These are phyloP conservation scores for Neofusicoccum kwambonambiense DNA, from an alignment of 2,329 filamentous ascomycete species.

Conservation along the genomic window DNA sequence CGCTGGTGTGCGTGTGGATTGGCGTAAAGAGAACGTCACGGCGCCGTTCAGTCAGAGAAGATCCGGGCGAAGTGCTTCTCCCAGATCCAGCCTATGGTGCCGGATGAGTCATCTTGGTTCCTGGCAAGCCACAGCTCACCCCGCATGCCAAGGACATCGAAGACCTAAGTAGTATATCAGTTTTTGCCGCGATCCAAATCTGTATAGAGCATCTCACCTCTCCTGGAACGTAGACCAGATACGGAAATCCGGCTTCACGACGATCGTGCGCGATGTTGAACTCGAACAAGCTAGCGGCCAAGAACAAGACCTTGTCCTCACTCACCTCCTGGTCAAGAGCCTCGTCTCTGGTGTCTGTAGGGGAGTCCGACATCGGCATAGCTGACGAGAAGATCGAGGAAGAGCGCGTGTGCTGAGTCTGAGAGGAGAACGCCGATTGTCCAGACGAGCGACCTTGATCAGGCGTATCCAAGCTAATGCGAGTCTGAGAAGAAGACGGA, in stretches of 20 bases:
- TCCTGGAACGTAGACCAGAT: conserved; percentile 90
- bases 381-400: conserved; percentile 85
- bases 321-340: conserved; percentile 37
- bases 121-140: conserved; percentile 96
- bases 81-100: conserved; percentile 95
- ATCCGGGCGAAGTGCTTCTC: conserved; percentile 80
- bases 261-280: conserved; percentile 95
- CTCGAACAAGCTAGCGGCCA: conserved; percentile 91
- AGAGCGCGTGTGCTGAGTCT: conserved; percentile 46
- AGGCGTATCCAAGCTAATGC: conserved; percentile 29
- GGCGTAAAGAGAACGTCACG: conserved; percentile 8
- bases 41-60: conserved; percentile 32
- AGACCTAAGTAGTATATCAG: conserved; percentile 33
- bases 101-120: conserved; percentile 85
- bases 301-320: conserved; percentile 74
- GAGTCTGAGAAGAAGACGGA: not conserved
- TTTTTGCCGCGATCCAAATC: not conserved
- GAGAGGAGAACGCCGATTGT: conserved; percentile 23
- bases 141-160: conserved; percentile 82
- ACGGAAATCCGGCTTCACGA: conserved; percentile 91
- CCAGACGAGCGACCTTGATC: conserved; percentile 40
- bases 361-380: conserved; percentile 69
- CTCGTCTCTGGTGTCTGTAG: conserved; percentile 25
- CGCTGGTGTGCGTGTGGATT: not conserved
- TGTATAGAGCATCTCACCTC: conserved; percentile 58